Evolutionary conservation across 257 asterid genomes (phyloP), one percentile per base, ranked within the genome.

Genomic region (Linderniella brevidens): DNA sequence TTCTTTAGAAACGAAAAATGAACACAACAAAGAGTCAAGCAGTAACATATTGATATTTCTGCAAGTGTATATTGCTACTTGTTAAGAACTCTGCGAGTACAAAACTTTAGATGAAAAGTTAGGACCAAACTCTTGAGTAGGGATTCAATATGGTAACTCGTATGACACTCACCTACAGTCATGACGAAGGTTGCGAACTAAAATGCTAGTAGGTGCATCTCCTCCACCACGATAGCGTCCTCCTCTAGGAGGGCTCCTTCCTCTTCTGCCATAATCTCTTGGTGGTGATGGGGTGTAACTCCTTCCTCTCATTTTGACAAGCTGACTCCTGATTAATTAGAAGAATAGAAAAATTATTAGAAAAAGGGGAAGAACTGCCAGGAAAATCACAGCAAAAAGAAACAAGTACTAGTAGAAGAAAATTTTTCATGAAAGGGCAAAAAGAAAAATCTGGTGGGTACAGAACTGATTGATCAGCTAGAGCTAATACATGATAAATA

Each of bases 251-350:
- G 93, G 93, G 57, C 93, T 82, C 55, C 92, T 64, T 48, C 81
- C 92, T 62, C 97, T 74, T 61, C 97, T 71, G 20, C 93, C 75
- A 62, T 80, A 78, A 56, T 92, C 98, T 63, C 94, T 76, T 25
- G 95, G 92, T 5, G 95, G 98, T 51, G 95, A 80, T 8, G 95
- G 98, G 44, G 84, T 74, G 53, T 84, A 88, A 66, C 98, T 88
- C 65, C 95, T 69, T 56, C 95, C 92, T 69, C 95, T 76, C 98
- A 88, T 75, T 70, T 50, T 0, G 32, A 25, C 6, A 25, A 25
- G 32, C 6, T 25, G 32, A 25, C 6, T 25, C 32, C 32, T 25
- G 32, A 2, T 25, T 25, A 3, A 25, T 25, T 2, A 25, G 6
- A 25, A 6, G 32, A 25, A 25, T 25, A 2, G 32, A 25, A 25